Evolutionary conservation across 345 rosid genomes (phyloP), one percentile per base, ranked within the genome.

Genomic region (Psidium guajava): DNA sequence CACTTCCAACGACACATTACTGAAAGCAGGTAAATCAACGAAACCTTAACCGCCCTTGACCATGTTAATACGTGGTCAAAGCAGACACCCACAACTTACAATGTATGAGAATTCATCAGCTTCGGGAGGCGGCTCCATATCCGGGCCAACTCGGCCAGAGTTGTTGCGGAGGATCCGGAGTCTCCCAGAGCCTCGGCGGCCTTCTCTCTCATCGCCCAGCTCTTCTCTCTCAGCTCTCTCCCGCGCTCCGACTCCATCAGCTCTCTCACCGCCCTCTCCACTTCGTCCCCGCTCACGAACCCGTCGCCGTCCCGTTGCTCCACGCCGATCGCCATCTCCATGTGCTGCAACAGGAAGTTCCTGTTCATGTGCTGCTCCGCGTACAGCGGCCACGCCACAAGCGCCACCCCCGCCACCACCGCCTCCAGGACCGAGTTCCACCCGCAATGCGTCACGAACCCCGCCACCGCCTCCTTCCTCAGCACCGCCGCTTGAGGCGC

Each of bases 371-470:
- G 86, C 85, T 88, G 88, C 82, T 88, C 86, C 0, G 84, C 83
- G n/a, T 74, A 84, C 25, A 74, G 58, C 1, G 89, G 89, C 87
- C 87, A 83, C 69, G 86, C 87, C 36, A 83, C 22, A 84, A 87
- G 83, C 15, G 89, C 87, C 82, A 86, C 85, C 25, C 85, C 82
- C 1, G 84, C 87, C n/a, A 42, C 74, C 47, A 88, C 47, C 4
- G 77, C 88, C 73, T 88, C 88, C 40, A 85, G 57, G 27, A 44
- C 42, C 49, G 87, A 88, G 86, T 86, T 88, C 87, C 90, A 88
- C 69, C 88, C 84, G 81, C 87, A 84, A 82, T 84, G 90, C 56
- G 87, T 88, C 86, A 88, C 87, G 83, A 88, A 86, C 0, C 88
- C 88, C 0, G 88, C 87, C 12, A 86, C 82, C 42, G 84, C 83